phyloP scores from a whole-genome alignment of 371 early-diverging fungal species.

The Rhizopus stolonifer region DNA sequence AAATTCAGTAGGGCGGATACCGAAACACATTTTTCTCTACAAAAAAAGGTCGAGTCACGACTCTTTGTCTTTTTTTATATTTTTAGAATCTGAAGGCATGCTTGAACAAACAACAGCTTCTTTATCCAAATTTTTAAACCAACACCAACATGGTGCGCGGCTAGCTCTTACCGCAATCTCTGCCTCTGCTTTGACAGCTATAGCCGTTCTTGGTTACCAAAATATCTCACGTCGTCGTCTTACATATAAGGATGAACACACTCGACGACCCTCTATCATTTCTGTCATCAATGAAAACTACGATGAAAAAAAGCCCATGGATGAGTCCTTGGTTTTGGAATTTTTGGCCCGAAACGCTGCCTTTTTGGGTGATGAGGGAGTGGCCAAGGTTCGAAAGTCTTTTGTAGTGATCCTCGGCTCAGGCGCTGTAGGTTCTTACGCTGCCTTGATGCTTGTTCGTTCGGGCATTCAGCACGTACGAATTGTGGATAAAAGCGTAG shows the following conservation, averaged over 20 bases:
- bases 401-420: constrained; percentile 94
- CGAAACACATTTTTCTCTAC: too few relatives aligned
- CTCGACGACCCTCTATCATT: constrained; percentile 18
- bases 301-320: constrained; percentile 19
- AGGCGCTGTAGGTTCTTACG: constrained; percentile 94
- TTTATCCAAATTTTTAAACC: constrained; percentile 18
- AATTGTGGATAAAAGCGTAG: constrained; percentile 89
- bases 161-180: constrained; percentile 51
- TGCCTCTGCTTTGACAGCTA: constrained; percentile 59
- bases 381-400: constrained; percentile 59
- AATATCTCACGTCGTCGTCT: constrained; percentile 33
- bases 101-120: not conserved
- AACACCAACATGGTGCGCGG: constrained; percentile 20
- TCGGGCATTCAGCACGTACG: constrained; percentile 86
- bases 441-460: constrained; percentile 87
- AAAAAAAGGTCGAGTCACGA: too few relatives aligned
- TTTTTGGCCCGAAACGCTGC: constrained; percentile 86
- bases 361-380: constrained; percentile 84
- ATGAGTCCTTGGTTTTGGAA: constrained; percentile 78
- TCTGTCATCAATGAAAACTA: constrained; percentile 9
- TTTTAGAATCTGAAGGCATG: not conserved
- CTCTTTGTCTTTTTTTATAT: not conserved
- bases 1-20: not conserved
- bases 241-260: constrained; percentile 10
- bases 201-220: constrained; percentile 50